Conservation (phyloP, 129 eudicot genomes). For the Helichrysum umbraculigerum region DNA sequence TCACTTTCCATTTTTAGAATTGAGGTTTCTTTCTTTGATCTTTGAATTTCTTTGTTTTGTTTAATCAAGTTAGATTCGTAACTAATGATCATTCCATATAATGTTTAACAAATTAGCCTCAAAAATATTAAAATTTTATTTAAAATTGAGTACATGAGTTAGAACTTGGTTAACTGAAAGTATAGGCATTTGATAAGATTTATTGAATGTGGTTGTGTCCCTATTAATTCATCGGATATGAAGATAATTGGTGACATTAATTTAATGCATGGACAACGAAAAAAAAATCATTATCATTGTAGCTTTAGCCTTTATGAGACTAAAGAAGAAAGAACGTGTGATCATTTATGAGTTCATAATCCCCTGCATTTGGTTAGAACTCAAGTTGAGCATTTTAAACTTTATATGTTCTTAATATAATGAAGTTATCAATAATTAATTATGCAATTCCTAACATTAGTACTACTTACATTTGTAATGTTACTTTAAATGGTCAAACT, state of each 20-base stretch:
- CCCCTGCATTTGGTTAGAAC: not conserved
- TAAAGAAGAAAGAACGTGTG: conserved; percentile 24
- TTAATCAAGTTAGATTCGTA: not conserved
- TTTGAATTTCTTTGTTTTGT: not conserved
- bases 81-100: not conserved
- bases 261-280: not conserved
- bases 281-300: not conserved
- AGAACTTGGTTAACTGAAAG: not conserved
- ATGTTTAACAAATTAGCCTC: no score
- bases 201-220: not conserved
- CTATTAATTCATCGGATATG: not conserved
- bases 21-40: conserved; percentile 50
- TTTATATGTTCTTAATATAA: not conserved
- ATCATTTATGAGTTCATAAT: not conserved
- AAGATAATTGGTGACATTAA: conserved; percentile 4
- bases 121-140: not conserved
- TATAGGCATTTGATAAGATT: not conserved
- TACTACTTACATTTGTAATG: no score
- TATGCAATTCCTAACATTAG: not conserved
- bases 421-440: not conserved
- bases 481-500: no score
- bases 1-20: conserved; percentile 78
- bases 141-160: not conserved
- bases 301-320: not conserved
- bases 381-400: conserved; percentile 12